Percentiles rank a stretch among this genome's conserved stretches.
Evolutionary conservation across 106 monocot species (phyloP).

Genomic region (Ottelia alismoides): DNA sequence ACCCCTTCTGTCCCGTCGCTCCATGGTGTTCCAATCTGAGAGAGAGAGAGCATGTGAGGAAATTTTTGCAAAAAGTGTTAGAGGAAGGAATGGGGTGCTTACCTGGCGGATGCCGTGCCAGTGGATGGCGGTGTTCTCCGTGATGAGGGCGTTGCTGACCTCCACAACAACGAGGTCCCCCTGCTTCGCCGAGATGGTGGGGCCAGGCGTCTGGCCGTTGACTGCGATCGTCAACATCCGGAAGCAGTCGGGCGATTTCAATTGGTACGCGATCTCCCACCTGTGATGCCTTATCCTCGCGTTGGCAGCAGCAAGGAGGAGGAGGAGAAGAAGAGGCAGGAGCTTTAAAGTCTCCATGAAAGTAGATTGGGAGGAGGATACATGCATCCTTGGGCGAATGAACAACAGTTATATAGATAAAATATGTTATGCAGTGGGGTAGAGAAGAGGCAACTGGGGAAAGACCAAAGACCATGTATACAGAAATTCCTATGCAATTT

Average conservation of each 20-base stretch:
- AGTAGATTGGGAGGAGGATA: too few species aligned
- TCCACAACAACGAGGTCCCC: conserved; percentile 68
- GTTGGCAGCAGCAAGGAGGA: not conserved
- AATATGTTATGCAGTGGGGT: too few species aligned
- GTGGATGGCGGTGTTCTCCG: conserved; percentile 73
- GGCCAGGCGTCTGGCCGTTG: conserved; percentile 66
- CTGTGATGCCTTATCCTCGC: conserved; percentile 15
- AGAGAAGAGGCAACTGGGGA: too few species aligned
- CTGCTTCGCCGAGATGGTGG: conserved; percentile 55
- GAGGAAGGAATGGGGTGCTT: too few species aligned
- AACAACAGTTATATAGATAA: too few species aligned
- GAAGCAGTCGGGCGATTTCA: conserved; percentile 72
- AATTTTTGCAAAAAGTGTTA: too few species aligned
- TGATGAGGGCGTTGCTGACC: conserved; percentile 42
- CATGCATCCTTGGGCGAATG: too few species aligned
- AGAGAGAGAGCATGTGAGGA: not conserved
- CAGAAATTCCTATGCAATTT: too few species aligned
- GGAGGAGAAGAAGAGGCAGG: too few species aligned
- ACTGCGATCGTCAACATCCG: conserved; percentile 44
- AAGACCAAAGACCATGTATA: too few species aligned
- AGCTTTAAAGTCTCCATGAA: too few species aligned
- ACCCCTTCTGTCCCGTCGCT: conserved; percentile 70
- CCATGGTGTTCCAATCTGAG: conserved; percentile 76
- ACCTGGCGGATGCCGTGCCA: conserved; percentile 92
- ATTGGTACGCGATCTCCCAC: conserved; percentile 56